Conservation (phyloP, 352 stramenopile species). For the Blastocystis sp. region DNA sequence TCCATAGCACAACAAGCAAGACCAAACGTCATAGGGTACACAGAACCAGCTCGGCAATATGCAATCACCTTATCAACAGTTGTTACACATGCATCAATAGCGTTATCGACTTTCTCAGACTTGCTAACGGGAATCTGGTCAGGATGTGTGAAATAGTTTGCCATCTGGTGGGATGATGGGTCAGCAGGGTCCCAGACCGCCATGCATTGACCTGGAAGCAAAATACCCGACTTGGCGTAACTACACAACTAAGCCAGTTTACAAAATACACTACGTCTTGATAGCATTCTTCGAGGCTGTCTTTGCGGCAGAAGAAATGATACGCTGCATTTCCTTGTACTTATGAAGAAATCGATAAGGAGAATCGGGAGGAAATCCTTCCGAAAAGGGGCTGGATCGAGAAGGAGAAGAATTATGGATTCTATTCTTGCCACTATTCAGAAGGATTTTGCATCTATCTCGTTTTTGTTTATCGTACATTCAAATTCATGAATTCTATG, state of each 20-base stretch:
- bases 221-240: slow-evolving; percentile 30
- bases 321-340: slow-evolving; percentile 42
- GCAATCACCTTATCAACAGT: slow-evolving; percentile 63
- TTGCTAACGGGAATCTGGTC: slow-evolving; percentile 57
- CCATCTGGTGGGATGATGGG: slow-evolving; percentile 41
- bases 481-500: too few species aligned
- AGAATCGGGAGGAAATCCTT: slow-evolving; percentile 12
- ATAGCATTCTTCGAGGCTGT: slow-evolving; percentile 47
- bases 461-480: too few species aligned
- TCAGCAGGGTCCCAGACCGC: slow-evolving; percentile 44
- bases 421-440: too few species aligned
- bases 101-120: slow-evolving; percentile 49
- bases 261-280: not conserved
- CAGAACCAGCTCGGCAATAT: slow-evolving; percentile 71
- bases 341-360: not conserved
- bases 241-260: not conserved
- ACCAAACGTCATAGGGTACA: slow-evolving; percentile 99
- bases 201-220: slow-evolving; percentile 5
- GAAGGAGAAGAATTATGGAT: not conserved
- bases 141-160: slow-evolving; percentile 58
- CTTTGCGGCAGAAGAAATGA: slow-evolving; percentile 44
- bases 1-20: slow-evolving; percentile 97
- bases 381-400: not conserved
- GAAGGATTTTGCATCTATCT: too few species aligned
- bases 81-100: slow-evolving; percentile 17